These are phyloP conservation scores for Scenedesmus sp. DNA, from an alignment of 163 green algal genomes.

Conservation along the genomic window DNA sequence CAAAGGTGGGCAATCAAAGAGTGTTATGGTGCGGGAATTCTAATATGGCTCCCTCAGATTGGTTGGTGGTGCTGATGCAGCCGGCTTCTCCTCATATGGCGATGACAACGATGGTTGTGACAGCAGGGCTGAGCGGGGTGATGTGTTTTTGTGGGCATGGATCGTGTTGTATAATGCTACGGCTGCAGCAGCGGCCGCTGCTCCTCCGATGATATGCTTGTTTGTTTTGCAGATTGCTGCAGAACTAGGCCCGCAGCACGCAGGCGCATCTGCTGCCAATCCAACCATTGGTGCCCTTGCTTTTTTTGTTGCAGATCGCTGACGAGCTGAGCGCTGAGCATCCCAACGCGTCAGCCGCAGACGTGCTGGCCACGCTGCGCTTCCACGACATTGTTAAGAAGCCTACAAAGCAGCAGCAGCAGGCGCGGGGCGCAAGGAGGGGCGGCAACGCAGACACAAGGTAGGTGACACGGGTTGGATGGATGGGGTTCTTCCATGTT, in stretches of 20 bases:
- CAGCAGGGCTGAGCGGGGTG: background rate
- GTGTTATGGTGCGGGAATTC: constrained; percentile 2
- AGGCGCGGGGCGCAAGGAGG: no score
- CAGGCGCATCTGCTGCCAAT: background rate
- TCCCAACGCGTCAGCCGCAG: no score
- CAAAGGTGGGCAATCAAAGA: constrained; percentile 13
- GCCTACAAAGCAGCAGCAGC: no score
- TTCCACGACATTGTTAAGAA: no score
- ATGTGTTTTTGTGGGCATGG: background rate
- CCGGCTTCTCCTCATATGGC: background rate
- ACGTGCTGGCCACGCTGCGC: no score
- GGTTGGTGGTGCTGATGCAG: background rate
- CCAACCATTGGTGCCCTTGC: no score
- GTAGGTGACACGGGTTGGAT: no score
- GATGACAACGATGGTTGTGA: background rate
- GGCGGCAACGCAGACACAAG: no score
- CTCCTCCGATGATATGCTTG: background rate
- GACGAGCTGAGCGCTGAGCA: no score
- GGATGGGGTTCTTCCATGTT: no score
- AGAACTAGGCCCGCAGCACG: background rate
- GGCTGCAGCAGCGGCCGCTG: background rate
- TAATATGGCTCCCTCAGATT: background rate
- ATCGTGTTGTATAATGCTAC: background rate
- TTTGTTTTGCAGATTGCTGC: constrained; percentile 37
- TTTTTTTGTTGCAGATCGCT: no score